Conservation (phyloP, 345 rosid genomes). For the Arabidopsis suecica region DNA sequence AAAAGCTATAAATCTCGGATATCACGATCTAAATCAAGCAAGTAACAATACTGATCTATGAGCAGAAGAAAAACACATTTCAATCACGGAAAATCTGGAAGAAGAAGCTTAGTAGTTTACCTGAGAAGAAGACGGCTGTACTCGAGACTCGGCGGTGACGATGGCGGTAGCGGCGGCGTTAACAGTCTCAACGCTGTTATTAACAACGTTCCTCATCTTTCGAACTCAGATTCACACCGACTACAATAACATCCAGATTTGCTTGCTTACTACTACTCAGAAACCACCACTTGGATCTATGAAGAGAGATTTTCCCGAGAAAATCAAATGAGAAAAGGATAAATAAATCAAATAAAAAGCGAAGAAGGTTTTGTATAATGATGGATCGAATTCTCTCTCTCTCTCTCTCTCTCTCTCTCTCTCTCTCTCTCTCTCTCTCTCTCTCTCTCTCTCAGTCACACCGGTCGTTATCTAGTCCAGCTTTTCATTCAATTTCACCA, state of each 20-base stretch:
- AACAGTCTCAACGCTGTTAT: constrained; percentile 72
- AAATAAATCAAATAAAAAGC: neutral
- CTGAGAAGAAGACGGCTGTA: constrained; percentile 70
- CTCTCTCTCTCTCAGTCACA: constrained; percentile 16
- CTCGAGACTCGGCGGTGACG: constrained; percentile 84
- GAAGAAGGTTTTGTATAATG: neutral
- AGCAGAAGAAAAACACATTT: constrained; percentile 3
- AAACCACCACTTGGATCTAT: constrained; percentile 44
- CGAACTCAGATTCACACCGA: constrained; percentile 33
- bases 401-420: constrained; percentile 22
- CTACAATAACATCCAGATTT: constrained; percentile 45
- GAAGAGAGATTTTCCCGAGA: constrained; percentile 23
- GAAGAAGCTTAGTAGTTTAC: constrained; percentile 38
- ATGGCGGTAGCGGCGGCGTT: constrained; percentile 97
- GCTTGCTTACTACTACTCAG: neutral
- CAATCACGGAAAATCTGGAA: neutral
- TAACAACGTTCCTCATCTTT: constrained; percentile 58
- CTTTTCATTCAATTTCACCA: constrained; percentile 53
- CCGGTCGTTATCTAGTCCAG: constrained; percentile 62
- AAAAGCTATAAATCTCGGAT: constrained; percentile 14
- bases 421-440: constrained; percentile 39
- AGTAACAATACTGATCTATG: constrained; percentile 13
- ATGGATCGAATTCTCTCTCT: constrained; percentile 27
- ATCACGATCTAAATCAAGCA: constrained; percentile 12
- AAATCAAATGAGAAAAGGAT: neutral